Base-by-base conservation (phyloP, 1,284 basidiomycete genomes). In the Ganoderma boninense region DNA sequence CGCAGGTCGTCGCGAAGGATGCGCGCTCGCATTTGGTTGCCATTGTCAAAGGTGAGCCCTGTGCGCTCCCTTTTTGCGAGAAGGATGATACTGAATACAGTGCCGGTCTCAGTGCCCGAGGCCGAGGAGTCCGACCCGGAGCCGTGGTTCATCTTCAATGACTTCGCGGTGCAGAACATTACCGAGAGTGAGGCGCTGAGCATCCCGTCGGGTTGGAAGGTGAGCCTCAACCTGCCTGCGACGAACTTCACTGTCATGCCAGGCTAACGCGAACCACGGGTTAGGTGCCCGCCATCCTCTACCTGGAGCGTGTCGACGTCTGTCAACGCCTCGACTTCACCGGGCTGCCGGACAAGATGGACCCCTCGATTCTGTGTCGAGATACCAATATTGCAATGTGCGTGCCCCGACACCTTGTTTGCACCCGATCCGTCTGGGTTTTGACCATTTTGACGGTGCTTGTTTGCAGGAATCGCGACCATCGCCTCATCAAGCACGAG, bases 131-230 rank as follows among this genome's bases (percentile, higher is more conserved):
- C 80, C 3, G 81, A 84, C 10, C 76, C 76, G 1, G 81, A 84
- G 64, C 89, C 91, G 1, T 99, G 97, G 97, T 92, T 94, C 78
- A 83, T 99, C 69, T 99, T 99, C 89, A 99, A 99, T 79, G 97
- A 99, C 80, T 99, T 99, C 79, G 87, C 94, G 2, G 98, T 99
- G 6, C 87, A 88, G 60, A 94, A 94, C 66, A 89, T 99, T 35
- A 84, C 91, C 0, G 94, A 97, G 80, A 87, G 90, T 38, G 97
- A 99, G 74, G 97, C 95, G 0, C 82, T 99, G 66, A 91, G 92
- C 75, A 97, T 98, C 79, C 89, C 93, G 5, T 92, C 88, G n/a
- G 86, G 85, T 56, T 99, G 97, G 97, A 99, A 99, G 87, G 95
- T 94, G 44, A 18, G 79, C 64, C 35, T n/a, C 62, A 38, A 38